Percentiles rank a stretch among this genome's conserved stretches.
phyloP scores from a whole-genome alignment of 805 yeast species.

The Suhomyces pyralidae region DNA sequence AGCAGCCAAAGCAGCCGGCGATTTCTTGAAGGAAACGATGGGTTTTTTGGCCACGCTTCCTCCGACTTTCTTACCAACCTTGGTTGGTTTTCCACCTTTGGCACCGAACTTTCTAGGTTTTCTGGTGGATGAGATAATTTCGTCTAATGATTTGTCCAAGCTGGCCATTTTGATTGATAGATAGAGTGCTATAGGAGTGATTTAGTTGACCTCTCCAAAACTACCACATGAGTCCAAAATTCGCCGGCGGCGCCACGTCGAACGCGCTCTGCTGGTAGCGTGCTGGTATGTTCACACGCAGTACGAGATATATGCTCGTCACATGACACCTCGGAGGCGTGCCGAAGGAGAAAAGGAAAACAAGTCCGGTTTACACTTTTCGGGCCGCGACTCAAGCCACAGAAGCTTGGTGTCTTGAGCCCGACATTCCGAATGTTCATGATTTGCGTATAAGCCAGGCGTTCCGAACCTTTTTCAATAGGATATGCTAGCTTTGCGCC shows the following conservation, averaged over 20 bases:
- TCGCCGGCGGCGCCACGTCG: not conserved
- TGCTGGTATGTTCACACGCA: not conserved
- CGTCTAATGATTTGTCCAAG: constrained; percentile 92
- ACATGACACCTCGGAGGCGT: not conserved
- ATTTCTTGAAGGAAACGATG: constrained; percentile 26
- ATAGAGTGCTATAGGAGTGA: not conserved
- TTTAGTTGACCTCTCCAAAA: not conserved
- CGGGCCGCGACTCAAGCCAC: not conserved
- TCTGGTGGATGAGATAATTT: constrained; percentile 69
- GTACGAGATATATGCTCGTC: not conserved
- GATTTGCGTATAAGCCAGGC: not conserved
- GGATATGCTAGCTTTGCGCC: not conserved
- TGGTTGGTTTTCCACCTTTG: constrained; percentile 26
- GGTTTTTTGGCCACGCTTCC: constrained; percentile 21
- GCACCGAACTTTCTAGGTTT: constrained; percentile 20
- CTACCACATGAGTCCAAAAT: not conserved
- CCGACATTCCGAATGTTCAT: not conserved
- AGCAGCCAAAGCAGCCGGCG: constrained; percentile 20
- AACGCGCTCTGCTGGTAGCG: not conserved
- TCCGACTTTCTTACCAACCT: constrained; percentile 38
- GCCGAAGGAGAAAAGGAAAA: not conserved
- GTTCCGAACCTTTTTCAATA: not conserved
- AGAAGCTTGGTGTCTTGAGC: not conserved
- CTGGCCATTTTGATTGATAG: constrained; percentile 55
- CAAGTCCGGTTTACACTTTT: not conserved